These are phyloP conservation scores for Lachnellula suecica DNA, from an alignment of 2,329 filamentous ascomycete genomes.

Conservation along the genomic window DNA sequence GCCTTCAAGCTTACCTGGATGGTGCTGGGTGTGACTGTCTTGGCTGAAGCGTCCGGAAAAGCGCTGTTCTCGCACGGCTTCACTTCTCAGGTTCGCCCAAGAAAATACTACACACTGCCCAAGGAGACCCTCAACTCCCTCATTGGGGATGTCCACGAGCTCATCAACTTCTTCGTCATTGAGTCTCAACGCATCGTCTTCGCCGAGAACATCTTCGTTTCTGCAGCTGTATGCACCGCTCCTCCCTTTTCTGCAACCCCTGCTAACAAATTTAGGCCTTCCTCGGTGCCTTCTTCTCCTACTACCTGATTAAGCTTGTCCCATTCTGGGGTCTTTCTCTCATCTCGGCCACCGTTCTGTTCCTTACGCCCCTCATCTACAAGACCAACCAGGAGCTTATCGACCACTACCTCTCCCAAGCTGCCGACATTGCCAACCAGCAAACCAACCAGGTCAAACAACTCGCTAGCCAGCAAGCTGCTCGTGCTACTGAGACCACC, in stretches of 20 bases:
- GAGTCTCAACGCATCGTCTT: constrained; percentile 68
- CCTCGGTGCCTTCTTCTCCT: constrained; percentile 61
- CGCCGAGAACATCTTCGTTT: constrained; percentile 63
- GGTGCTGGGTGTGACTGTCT: constrained; percentile 57
- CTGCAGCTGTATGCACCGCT: constrained; percentile 52
- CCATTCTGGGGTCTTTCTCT: constrained; percentile 69
- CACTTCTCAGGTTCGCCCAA: constrained; percentile 64
- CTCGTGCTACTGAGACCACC: constrained; percentile 59
- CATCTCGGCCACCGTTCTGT: constrained; percentile 56
- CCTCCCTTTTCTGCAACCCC: not conserved
- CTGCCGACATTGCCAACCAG: constrained; percentile 55
- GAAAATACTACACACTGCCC: constrained; percentile 66
- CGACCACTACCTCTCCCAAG: constrained; percentile 59
- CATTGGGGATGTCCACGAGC: constrained; percentile 64
- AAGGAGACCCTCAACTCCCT: constrained; percentile 59
- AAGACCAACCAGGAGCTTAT: constrained; percentile 69
- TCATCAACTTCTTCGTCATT: constrained; percentile 71
- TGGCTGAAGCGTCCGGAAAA: constrained; percentile 62
- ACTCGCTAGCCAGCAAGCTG: constrained; percentile 63
- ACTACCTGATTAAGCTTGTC: constrained; percentile 68
- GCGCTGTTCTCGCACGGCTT: constrained; percentile 59
- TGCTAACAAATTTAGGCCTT: constrained; percentile 47
- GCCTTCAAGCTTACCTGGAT: constrained; percentile 65
- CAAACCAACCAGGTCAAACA: constrained; percentile 63
- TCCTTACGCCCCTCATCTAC: constrained; percentile 65